Base-by-base conservation (phyloP, 805 yeast genomes). In the Tetrapisispora namnaoensis region DNA sequence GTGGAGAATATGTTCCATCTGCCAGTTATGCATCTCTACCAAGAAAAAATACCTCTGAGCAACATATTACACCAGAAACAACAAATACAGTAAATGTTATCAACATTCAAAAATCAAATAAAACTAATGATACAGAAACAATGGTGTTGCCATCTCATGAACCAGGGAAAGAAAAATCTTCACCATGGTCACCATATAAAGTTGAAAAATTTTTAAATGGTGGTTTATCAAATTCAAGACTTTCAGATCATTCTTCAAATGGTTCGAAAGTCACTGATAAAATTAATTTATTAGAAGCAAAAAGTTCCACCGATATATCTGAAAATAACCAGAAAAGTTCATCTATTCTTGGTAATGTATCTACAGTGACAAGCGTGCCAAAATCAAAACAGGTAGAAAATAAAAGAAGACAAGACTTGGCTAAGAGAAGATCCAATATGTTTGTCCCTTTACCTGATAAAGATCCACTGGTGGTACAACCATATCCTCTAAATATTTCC, bases 381-480 rank as follows among this genome's bases (percentile, higher is more conserved):
- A 53, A 58, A 20, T n/a, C 45, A n/a, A 42, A 34, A 42, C 35
- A 4, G 2, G 7, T 34, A 14, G 45, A 42, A 34, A 42, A 20
- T 16, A 42, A 42, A 16, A 32, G 38, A 35, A 20, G 20, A 42
- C 34, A 42, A 13, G 45, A 42, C 16, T 14, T 42, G 1, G 45
- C 59, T 9, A 60, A 60, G 43, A 52, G 67, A 44, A 57, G 66
- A 45, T 60, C 66, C 9, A 62, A 63, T 47, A 57, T 64, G 63
- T 65, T 63, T 53, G 61, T 62, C 10, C 69, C 69, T 5, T 48
- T 65, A 37, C 69, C 69, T 1, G 59, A 57, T 34, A 65, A 65
- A 47, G 65, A 63, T 51, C 68, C 67, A 18, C 47, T 65, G 16
- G 51, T 63, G 5, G 59, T 46, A 8, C 42, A 36, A 35, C 35